Percentiles rank a stretch among this genome's conserved stretches.
Conservation (phyloP, 345 rosid species). For the Ceriops tagal region DNA sequence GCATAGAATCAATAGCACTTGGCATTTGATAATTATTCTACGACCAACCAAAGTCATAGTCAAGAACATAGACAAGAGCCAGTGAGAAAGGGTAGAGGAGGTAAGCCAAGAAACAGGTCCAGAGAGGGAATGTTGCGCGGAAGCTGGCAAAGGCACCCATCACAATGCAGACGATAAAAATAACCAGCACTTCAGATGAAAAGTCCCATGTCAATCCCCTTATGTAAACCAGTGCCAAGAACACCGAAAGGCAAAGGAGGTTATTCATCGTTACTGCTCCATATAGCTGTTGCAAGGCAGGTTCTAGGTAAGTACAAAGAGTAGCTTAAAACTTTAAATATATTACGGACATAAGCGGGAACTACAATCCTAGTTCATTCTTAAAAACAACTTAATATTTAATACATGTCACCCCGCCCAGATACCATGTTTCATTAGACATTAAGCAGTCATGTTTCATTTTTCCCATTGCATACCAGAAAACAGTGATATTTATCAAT, state of each 20-base stretch:
- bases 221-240: constrained; percentile 61
- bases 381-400: no score
- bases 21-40: constrained; percentile 25
- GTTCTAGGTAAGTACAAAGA: not conserved
- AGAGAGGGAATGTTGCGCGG: constrained; percentile 73
- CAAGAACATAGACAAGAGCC: constrained; percentile 68
- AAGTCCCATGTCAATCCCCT: constrained; percentile 87
- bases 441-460: no score
- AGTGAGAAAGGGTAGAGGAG: constrained; percentile 70
- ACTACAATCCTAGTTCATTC: no score
- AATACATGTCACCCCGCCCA: no score
- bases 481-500: no score
- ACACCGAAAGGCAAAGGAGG: constrained; percentile 70
- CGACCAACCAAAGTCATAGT: constrained; percentile 72
- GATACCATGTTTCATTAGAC: no score
- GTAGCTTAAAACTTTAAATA: not conserved
- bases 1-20: no score
- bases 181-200: constrained; percentile 77
- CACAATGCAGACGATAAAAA: constrained; percentile 64
- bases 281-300: constrained; percentile 45
- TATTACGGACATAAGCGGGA: not conserved
- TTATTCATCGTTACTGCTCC: constrained; percentile 82
- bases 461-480: no score
- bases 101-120: constrained; percentile 70
- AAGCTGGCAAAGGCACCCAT: constrained; percentile 76